A percentile compares a stretch with the other conserved stretches of the same genome.
These are phyloP conservation scores for Endoconidiophora laricicola DNA, from an alignment of 2,329 filamentous ascomycete genomes.

Conservation along the genomic window DNA sequence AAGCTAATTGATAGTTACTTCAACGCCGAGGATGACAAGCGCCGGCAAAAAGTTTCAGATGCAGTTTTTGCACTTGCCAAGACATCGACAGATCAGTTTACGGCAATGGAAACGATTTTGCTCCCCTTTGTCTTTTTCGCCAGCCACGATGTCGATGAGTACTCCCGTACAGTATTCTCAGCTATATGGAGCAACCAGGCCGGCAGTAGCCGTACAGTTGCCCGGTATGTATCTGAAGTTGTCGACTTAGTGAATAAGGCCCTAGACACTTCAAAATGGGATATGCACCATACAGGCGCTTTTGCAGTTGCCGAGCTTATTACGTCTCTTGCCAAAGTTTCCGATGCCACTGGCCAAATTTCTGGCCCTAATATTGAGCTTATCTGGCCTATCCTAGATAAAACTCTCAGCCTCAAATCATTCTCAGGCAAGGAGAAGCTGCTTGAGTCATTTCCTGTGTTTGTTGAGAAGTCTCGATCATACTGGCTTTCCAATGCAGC, in stretches of 20 bases:
- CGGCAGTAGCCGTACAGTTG: conserved; percentile 64
- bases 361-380: conserved; percentile 40
- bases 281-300: conserved; percentile 74
- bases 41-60: conserved; percentile 62
- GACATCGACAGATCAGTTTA: conserved; percentile 77
- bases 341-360: conserved; percentile 40
- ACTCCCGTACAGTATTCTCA: conserved; percentile 61
- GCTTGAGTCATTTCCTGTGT: conserved; percentile 60
- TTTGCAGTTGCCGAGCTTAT: conserved; percentile 63
- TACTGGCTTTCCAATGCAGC: conserved; percentile 37
- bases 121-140: conserved; percentile 80
- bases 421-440: conserved; percentile 85
- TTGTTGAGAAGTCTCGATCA: conserved; percentile 47
- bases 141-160: conserved; percentile 69
- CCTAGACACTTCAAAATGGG: conserved; percentile 72
- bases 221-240: conserved; percentile 75
- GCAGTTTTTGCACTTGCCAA: conserved; percentile 72
- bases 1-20: conserved; percentile 59
- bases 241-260: conserved; percentile 47
- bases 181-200: conserved; percentile 86
- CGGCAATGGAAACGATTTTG: conserved; percentile 53
- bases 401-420: conserved; percentile 70
- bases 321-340: conserved; percentile 43
- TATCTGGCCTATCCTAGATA: conserved; percentile 74
- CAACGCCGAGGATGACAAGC: conserved; percentile 57